Base-by-base conservation (phyloP, 352 stramenopile species). In the Phytophthora chlamydospora region DNA sequence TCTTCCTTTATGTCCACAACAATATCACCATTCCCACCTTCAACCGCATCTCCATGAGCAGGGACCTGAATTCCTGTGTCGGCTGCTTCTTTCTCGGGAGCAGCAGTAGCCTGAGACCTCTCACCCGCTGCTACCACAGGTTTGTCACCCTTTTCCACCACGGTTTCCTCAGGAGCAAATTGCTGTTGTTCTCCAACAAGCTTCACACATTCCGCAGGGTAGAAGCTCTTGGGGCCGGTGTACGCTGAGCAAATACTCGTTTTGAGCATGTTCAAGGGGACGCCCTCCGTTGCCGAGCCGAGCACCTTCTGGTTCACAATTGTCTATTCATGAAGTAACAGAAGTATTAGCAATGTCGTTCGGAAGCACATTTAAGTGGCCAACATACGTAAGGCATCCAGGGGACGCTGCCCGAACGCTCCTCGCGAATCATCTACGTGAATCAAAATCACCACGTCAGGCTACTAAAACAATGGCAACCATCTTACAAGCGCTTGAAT, bases 341-440 rank as follows among this genome's bases (percentile, higher is more conserved):
- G 33, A 14, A 58, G 8, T 34, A 51, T 21, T 1, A 46, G 9
- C 29, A 52, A 44, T 38, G 19, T 9, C 3, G 11, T 58, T 51
- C 24, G 24, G 11, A 39, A 54, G 53, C 29, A 29, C 0, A 38
- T 17, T 0, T 32, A 55, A 10, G 7, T 44, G 11, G 1, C 5
- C 32, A 39, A 59, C 80, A 27, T 75, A 93, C 83, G 55, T 91
- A 92, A 35, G 85, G 85, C 82, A 91, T 90, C 85, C 85, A 93
- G 13, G 63, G 38, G 16, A 90, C 73, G 11, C 57, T 73, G 29
- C 76, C 64, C 14, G 71, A 69, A 29, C 72, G 70, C 16, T 91
- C 76, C 29, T 76, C 73, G 29, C 67, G 67, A 62, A 91, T 89
- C 71, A 94, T 85, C 71, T 90, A 58, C 50, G 56, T 24, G 13